Conservation (phyloP, 768 basidiomycete genomes). For the Russula dissimulans region DNA sequence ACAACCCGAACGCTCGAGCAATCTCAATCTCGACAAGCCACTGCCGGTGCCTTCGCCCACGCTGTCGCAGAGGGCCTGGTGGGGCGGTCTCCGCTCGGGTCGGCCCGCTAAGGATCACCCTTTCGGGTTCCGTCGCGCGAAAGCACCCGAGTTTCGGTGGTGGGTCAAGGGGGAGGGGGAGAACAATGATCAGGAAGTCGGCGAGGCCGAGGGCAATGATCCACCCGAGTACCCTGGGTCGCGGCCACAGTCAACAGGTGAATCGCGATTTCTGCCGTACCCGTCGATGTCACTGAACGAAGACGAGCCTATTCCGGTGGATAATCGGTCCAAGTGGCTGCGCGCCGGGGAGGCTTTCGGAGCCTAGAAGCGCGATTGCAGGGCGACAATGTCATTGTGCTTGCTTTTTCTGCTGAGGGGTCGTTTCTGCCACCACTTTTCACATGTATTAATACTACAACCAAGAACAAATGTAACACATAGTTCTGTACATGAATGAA, state of each 20-base stretch:
- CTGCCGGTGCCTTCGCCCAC: not conserved
- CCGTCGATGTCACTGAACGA: conserved; percentile 38
- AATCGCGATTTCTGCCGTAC: conserved; percentile 16
- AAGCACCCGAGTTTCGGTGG: conserved; percentile 2
- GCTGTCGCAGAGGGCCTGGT: not conserved
- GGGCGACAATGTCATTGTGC: no score
- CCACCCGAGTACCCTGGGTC: not conserved
- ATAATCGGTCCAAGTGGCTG: conserved; percentile 35
- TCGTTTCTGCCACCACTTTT: no score
- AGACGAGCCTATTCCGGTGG: conserved; percentile 49
- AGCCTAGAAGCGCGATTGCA: not conserved
- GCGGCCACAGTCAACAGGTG: not conserved
- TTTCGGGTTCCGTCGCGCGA: conserved; percentile 6
- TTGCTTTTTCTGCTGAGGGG: no score
- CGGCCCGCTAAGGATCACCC: conserved; percentile 14
- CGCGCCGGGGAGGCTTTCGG: conserved; percentile 17
- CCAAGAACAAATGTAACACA: no score
- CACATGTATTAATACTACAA: no score
- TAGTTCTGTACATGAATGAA: no score
- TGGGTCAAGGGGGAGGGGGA: not conserved
- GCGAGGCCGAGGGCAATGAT: not conserved
- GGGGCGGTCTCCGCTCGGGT: conserved; percentile 11
- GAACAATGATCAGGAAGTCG: not conserved
- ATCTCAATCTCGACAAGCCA: not conserved
- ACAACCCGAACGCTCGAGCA: not conserved